Conservation (phyloP, 1,284 basidiomycete genomes). For the Ceratobasidium sp. region DNA sequence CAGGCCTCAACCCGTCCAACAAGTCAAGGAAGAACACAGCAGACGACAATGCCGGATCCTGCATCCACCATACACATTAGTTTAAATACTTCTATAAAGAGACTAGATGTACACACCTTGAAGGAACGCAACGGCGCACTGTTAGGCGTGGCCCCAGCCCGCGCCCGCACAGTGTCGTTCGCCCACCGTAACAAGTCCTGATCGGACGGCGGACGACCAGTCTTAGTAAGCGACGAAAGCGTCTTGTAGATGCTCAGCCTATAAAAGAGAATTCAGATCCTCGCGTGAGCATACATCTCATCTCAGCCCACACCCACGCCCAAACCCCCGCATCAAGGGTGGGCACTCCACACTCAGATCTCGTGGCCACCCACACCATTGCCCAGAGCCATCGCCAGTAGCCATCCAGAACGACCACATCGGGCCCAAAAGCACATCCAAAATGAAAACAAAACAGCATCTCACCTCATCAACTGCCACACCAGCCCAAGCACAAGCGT, state of each 20-base stretch:
- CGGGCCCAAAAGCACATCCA: too few species aligned
- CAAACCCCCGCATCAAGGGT: too few species aligned
- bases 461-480: constrained; percentile 96
- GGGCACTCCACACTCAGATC: too few species aligned
- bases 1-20: constrained; percentile 89
- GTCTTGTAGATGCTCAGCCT: constrained; percentile 91
- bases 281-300: too few species aligned
- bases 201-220: constrained; percentile 86
- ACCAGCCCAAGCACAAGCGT: constrained; percentile 95
- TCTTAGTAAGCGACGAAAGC: constrained; percentile 77
- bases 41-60: constrained; percentile 87
- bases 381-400: too few species aligned
- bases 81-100: neutral
- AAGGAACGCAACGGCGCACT: constrained; percentile 80
- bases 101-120: constrained; percentile 58
- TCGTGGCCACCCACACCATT: too few species aligned
- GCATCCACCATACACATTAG: neutral
- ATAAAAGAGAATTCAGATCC: too few species aligned
- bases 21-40: constrained; percentile 95
- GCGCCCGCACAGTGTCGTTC: constrained; percentile 74
- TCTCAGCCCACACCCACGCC: too few species aligned
- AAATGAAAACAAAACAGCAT: too few species aligned
- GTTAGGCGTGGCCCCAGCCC: constrained; percentile 25
- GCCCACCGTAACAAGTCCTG: constrained; percentile 97
- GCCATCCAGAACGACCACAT: too few species aligned